phyloP scores from a whole-genome alignment of 1,139 yeast genomes.

The Candida freyschussii region DNA sequence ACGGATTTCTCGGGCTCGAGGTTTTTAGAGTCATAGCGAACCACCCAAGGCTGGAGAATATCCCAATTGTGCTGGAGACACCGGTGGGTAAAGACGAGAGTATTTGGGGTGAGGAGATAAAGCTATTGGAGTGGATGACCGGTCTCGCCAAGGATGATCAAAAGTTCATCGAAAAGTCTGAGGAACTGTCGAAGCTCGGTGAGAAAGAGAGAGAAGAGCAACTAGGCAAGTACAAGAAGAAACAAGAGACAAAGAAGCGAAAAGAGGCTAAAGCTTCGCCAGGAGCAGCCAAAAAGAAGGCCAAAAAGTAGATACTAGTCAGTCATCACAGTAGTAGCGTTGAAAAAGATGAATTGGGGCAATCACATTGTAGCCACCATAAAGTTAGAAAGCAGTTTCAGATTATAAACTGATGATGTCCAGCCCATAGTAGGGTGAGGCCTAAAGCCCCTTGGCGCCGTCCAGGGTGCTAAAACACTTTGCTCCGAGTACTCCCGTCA shows the following conservation, averaged over 20 bases:
- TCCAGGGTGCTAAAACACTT: neutral
- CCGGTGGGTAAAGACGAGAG: constrained; percentile 57
- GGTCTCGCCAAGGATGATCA: constrained; percentile 50
- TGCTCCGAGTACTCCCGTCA: neutral
- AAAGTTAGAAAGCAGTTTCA: too few species aligned
- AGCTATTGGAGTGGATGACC: constrained; percentile 63
- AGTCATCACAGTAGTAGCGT: neutral
- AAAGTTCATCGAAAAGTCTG: constrained; percentile 47
- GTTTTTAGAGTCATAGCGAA: constrained; percentile 73
- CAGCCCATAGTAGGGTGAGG: neutral
- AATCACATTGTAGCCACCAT: too few species aligned
- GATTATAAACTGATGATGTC: neutral
- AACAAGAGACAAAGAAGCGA: constrained; percentile 25
- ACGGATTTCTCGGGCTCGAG: constrained; percentile 86
- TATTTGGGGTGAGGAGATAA: constrained; percentile 81
- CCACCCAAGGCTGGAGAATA: constrained; percentile 49
- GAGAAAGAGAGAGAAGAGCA: constrained; percentile 50
- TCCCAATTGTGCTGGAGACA: constrained; percentile 89
- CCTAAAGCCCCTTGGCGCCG: neutral
- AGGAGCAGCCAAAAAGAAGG: constrained; percentile 12
- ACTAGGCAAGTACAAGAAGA: constrained; percentile 32
- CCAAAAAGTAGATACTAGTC: constrained; percentile 9
- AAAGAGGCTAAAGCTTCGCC: constrained; percentile 14
- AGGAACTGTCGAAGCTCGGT: constrained; percentile 50
- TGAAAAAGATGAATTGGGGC: too few species aligned